Evolutionary conservation across 2,329 filamentous ascomycete genomes (phyloP).

Genomic region (Exophiala bonariae): DNA sequence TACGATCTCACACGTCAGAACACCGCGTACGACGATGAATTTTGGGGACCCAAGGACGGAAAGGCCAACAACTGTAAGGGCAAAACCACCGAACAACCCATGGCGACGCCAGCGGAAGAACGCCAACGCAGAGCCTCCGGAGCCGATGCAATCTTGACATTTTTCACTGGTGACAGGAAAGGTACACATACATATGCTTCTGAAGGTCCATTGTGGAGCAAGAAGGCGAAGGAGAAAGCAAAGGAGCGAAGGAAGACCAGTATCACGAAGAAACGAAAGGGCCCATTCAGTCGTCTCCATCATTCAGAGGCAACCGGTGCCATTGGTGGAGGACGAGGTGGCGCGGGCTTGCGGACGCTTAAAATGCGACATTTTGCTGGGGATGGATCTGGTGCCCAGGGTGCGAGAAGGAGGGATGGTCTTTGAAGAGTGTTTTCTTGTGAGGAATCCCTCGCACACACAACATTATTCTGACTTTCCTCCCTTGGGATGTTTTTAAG

Average conservation of each 20-base stretch:
- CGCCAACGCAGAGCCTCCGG: constrained; percentile 21
- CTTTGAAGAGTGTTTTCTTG: too few species aligned
- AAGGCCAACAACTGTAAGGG: constrained; percentile 1
- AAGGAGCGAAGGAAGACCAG: constrained; percentile 6
- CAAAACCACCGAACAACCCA: constrained; percentile 4
- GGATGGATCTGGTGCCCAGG: neutral
- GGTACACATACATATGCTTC: constrained; percentile 16
- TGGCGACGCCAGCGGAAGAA: neutral
- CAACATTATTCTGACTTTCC: too few species aligned
- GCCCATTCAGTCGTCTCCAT: constrained; percentile 17
- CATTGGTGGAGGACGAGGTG: constrained; percentile 18
- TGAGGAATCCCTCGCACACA: too few species aligned
- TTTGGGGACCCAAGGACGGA: constrained; percentile 1
- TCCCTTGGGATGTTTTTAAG: too few species aligned
- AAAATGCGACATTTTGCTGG: constrained; percentile 1
- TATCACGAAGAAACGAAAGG: constrained; percentile 9
- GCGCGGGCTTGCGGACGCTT: neutral
- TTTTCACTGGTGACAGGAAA: constrained; percentile 22
- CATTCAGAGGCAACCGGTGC: constrained; percentile 10
- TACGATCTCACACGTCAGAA: constrained; percentile 5
- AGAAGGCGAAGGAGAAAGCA: constrained; percentile 14
- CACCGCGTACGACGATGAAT: constrained; percentile 5
- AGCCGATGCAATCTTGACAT: constrained; percentile 19
- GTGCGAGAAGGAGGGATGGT: neutral
- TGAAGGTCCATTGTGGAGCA: constrained; percentile 21